phyloP scores from a whole-genome alignment of 2,329 filamentous ascomycete species.

The Exserohilum rostratum region DNA sequence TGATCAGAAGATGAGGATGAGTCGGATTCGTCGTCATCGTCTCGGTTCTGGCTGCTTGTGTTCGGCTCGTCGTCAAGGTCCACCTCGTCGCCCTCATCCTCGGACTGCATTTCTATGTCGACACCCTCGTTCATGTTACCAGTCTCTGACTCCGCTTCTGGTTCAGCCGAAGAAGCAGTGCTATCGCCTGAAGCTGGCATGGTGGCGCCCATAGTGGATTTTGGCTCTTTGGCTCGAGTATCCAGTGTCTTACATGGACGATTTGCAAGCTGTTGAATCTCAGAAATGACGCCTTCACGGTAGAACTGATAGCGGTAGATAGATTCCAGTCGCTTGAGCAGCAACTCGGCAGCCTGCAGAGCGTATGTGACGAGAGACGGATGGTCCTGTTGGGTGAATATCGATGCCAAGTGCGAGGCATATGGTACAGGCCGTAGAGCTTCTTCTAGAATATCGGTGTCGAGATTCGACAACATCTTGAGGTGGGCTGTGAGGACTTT shows the following conservation, averaged over 20 bases:
- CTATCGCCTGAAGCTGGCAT: constrained; percentile 30
- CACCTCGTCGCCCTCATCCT: constrained; percentile 60
- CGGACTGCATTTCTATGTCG: constrained; percentile 59
- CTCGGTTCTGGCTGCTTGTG: constrained; percentile 65
- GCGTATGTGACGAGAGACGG: constrained; percentile 83
- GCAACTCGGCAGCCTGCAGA: constrained; percentile 85
- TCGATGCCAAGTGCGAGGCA: constrained; percentile 92
- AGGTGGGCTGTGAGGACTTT: constrained; percentile 95
- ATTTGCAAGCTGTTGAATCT: constrained; percentile 81
- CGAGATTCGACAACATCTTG: constrained; percentile 97
- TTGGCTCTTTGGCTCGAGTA: constrained; percentile 35
- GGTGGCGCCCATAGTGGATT: constrained; percentile 33
- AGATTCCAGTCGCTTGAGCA: constrained; percentile 80
- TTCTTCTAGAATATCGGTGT: constrained; percentile 81
- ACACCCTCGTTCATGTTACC: constrained; percentile 63
- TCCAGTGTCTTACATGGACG: constrained; percentile 46
- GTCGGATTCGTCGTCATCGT: constrained; percentile 68
- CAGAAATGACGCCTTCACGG: constrained; percentile 90
- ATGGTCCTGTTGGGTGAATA: constrained; percentile 94
- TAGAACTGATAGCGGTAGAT: constrained; percentile 98
- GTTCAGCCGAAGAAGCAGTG: constrained; percentile 32
- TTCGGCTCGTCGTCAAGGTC: constrained; percentile 60
- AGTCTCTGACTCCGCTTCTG: constrained; percentile 51
- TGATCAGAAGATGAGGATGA: constrained; percentile 61
- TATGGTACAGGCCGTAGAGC: constrained; percentile 88